Base-by-base conservation (phyloP, 345 rosid species). In the Murraya paniculata region DNA sequence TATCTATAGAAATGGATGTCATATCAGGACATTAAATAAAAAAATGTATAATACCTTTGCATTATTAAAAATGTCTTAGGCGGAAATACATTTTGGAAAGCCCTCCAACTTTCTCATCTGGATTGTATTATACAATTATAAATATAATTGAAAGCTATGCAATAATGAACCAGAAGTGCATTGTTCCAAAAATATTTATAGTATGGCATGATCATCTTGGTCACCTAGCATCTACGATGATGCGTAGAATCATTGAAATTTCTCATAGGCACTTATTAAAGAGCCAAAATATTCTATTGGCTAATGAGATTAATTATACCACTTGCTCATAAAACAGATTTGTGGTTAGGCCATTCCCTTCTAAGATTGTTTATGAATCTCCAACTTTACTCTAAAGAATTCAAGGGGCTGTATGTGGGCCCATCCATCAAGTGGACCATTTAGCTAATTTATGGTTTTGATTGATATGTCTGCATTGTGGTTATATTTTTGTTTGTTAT, bases 401-500 rank as follows among this genome's bases (percentile, higher is more conserved):
- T 28, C n/a, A 28, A 0, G 10, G 80, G 21, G 14, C 56, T 13
- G 76, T 64, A 6, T 76, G 60, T 50, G 36, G 68, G 19, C 30
- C 58, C 22, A 68, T 81, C 18, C 39, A 57, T 67, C 55, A 62
- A 57, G 31, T 76, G 53, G 61, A 62, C 60, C 7, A 33, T 71
- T 75, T 50, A 1, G 1, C n/a, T 72, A 71, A n/a, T 79, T 78
- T 65, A 73, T 73, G 13, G 39, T 78, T 30, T 38, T 75, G 33
- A 10, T 79, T 0, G 60, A 79, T n/a, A 18, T 45, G 38, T 76
- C 36, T 1, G 4, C 27, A 9, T 36, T 45, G 31, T 80, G 61
- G 35, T 72, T 75, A 41, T 57, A 68, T 66, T 11, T 76, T 9
- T 83, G 41, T 28, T 69, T 79, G 50, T 31, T 80, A 65, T 83